Base-by-base conservation (phyloP, 129 eudicot species). In the Tagetes patula region DNA sequence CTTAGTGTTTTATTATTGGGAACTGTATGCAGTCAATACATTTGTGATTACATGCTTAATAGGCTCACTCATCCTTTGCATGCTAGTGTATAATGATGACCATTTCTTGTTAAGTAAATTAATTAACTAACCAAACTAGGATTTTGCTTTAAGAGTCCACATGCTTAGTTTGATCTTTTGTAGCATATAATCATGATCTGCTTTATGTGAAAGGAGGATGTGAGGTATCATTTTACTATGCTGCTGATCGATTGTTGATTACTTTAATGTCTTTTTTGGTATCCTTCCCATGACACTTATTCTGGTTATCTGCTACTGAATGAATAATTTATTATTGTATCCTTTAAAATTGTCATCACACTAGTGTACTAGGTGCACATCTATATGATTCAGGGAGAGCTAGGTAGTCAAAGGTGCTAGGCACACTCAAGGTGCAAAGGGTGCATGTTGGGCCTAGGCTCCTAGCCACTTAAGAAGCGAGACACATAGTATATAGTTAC, bases 1-100 rank as follows among this genome's bases (percentile, higher is more conserved):
- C 75, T 76, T 76, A 62, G 33, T 10, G 30, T 65, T 53, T 40
- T 45, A 45, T 62, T 32, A 32, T 42, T 49, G 43, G 60, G 10
- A 9, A 55, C 47, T 48, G 27, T 20, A 20, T 20, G 27, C 27
- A 20, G 27, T 20, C 27, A 20, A 20, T 20, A 20, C 27, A 20
- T 20, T 20, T 20, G 37, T 32, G 47, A 49, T 67, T n/a, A 5
- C 73, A 56, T 67, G 10, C n/a, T 12, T 58, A 39, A 33, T 71
- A 71, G 50, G 69, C 69, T 36, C 45, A 43, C 30, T 20, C 73
- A 10, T 54, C 37, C 34, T 20, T 42, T 72, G 10, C 63, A 72
- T 79, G 59, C 14, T 72, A 40, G 3, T 31, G 39, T 61, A 62
- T 70, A 31, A n/a, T 49, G 46, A 63, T 37, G 27, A 20, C 27